Percentiles rank a stretch among this genome's conserved stretches.
These are phyloP conservation scores for Jaapia argillacea DNA, from an alignment of 768 basidiomycete species.

Conservation along the genomic window DNA sequence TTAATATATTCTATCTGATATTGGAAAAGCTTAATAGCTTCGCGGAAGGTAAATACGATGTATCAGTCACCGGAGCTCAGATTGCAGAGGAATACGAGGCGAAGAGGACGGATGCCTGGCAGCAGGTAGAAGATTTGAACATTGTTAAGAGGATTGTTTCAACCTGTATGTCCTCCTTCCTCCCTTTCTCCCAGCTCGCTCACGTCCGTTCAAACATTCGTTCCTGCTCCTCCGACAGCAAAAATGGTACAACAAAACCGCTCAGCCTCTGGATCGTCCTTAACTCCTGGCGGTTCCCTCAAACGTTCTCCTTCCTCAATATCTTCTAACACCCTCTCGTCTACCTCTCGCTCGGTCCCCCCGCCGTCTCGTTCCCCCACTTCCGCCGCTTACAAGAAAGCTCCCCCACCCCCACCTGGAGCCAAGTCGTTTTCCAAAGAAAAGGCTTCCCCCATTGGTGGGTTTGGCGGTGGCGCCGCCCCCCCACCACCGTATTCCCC, in stretches of 20 bases:
- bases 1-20: conserved; percentile 90
- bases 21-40: conserved; percentile 91
- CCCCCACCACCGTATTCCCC: conserved; percentile 31
- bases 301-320: conserved; percentile 13
- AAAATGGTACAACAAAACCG: conserved; percentile 56
- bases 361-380: conserved; percentile 27
- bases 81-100: conserved; percentile 72
- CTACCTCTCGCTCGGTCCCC: conserved; percentile 7
- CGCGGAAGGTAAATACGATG: conserved; percentile 67
- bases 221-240: conserved; percentile 39
- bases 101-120: conserved; percentile 76
- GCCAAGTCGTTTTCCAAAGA: no score
- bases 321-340: conserved; percentile 10
- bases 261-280: conserved; percentile 12
- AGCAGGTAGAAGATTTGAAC: conserved; percentile 64
- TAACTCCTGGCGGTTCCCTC: conserved; percentile 5
- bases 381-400: conserved; percentile 28
- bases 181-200: neutral
- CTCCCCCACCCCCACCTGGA: conserved; percentile 29
- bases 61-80: conserved; percentile 51
- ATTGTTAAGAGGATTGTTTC: conserved; percentile 81
- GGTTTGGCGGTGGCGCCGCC: no score
- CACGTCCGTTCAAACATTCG: no score
- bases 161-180: conserved; percentile 49
- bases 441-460: no score